Percentiles rank a stretch among this genome's conserved stretches.
phyloP scores from a whole-genome alignment of 2,329 filamentous ascomycete species.

The Pseudocercospora fijiensis region DNA sequence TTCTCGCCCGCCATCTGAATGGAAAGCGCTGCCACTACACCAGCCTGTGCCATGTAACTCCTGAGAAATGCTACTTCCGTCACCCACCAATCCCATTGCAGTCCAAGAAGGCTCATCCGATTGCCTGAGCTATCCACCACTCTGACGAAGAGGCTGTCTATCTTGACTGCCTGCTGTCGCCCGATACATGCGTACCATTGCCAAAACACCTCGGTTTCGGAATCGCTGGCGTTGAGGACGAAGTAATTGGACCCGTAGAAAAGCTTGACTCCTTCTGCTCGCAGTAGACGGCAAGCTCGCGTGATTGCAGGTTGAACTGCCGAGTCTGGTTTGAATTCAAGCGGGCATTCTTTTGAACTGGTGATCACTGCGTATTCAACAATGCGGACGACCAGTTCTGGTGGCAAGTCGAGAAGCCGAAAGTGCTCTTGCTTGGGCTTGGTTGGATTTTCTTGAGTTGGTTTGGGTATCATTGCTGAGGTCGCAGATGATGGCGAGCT shows the following conservation, averaged over 20 bases:
- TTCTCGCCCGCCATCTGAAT: background rate
- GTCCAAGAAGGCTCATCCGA: too few species aligned
- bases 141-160: background rate
- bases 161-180: background rate
- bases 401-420: background rate
- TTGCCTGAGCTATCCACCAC: too few species aligned
- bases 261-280: background rate
- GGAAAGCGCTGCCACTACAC: background rate
- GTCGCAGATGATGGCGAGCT: background rate
- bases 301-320: conserved; percentile 3
- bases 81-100: background rate
- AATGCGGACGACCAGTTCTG: background rate
- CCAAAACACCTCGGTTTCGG: background rate
- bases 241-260: background rate
- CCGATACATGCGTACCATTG: background rate
- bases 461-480: background rate
- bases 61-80: background rate
- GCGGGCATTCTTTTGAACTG: background rate
- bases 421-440: background rate
- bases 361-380: background rate
- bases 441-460: background rate
- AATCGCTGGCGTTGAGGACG: background rate
- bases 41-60: too few species aligned
- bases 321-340: background rate
- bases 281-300: background rate